Percentiles rank a stretch among this genome's conserved stretches.
Conservation (phyloP, 106 monocot genomes). For the Hemerocallis citrina region DNA sequence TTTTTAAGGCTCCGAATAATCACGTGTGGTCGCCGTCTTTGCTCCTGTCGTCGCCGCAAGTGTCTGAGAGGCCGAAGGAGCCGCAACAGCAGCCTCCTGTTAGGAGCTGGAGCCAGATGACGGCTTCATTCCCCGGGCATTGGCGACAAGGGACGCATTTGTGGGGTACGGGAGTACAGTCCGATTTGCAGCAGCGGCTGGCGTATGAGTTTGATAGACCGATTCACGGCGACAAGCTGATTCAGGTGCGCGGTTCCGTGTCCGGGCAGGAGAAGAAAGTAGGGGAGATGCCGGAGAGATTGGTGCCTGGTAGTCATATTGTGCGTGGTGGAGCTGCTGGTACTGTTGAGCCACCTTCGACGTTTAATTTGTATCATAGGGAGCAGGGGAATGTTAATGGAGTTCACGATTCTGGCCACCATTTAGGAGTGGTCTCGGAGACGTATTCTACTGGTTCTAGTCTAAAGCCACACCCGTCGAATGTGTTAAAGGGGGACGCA, state of each 20-base stretch:
- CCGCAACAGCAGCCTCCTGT: no score
- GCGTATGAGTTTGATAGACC: constrained; percentile 90
- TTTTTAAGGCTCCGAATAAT: constrained; percentile 48
- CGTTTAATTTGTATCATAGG: constrained; percentile 32
- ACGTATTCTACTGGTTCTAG: constrained; percentile 27
- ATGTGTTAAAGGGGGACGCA: constrained; percentile 23
- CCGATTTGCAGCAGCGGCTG: constrained; percentile 84
- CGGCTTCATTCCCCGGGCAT: constrained; percentile 57
- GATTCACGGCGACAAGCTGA: constrained; percentile 40
- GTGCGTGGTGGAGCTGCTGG: constrained; percentile 32
- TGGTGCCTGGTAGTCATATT: constrained; percentile 17
- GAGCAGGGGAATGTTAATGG: constrained; percentile 32
- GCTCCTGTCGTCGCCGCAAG: constrained; percentile 24
- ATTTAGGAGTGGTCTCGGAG: constrained; percentile 24
- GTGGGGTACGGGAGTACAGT: constrained; percentile 64
- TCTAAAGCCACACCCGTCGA: constrained; percentile 6
- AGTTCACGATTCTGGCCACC: constrained; percentile 24
- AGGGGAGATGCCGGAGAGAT: constrained; percentile 36
- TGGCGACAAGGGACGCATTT: constrained; percentile 53
- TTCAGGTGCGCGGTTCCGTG: constrained; percentile 30
- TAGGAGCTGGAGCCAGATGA: constrained; percentile 56
- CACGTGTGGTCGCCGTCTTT: constrained; percentile 48
- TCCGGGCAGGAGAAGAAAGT: constrained; percentile 47
- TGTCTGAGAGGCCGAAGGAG: constrained; percentile 49
- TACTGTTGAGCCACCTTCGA: constrained; percentile 8